These are phyloP conservation scores for Colletotrichum horii DNA, from an alignment of 2,329 filamentous ascomycete species.

Conservation along the genomic window DNA sequence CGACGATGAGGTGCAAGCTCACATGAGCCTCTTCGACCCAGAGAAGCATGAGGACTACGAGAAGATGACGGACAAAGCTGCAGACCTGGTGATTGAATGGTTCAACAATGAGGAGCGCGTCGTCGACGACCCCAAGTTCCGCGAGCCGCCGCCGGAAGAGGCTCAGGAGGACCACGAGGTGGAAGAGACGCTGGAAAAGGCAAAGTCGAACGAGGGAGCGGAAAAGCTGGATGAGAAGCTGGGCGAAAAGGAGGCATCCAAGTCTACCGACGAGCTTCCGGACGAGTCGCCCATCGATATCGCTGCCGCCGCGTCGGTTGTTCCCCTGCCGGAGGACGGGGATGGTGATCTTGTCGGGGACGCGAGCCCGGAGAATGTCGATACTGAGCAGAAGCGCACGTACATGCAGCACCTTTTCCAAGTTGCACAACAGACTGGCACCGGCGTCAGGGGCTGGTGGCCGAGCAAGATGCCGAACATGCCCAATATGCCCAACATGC, in stretches of 20 bases:
- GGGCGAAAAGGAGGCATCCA: conserved; percentile 18
- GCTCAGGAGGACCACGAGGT: conserved; percentile 31
- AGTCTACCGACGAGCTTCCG: conserved; percentile 28
- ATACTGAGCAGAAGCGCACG: conserved; percentile 40
- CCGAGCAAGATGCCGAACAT: conserved; percentile 50
- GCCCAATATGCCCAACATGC: conserved; percentile 34
- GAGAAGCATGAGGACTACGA: conserved; percentile 69
- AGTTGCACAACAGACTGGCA: conserved; percentile 54
- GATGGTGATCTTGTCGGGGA: conserved; percentile 35
- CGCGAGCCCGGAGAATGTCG: conserved; percentile 35
- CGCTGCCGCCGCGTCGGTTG: conserved; percentile 54
- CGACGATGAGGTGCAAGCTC: conserved; percentile 74
- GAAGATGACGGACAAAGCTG: conserved; percentile 64
- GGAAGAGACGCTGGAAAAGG: conserved; percentile 35
- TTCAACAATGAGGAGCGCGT: conserved; percentile 50
- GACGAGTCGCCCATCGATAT: conserved; percentile 57
- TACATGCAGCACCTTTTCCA: conserved; percentile 56
- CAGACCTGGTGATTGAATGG: conserved; percentile 64
- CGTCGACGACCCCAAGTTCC: conserved; percentile 52
- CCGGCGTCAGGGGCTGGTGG: conserved; percentile 49
- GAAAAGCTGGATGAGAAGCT: conserved; percentile 24
- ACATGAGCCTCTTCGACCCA: conserved; percentile 69
- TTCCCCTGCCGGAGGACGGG: conserved; percentile 50
- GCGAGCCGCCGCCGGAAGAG: conserved; percentile 42
- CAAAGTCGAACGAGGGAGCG: conserved; percentile 27